phyloP scores from a whole-genome alignment of 805 yeast species.

The Yamadazyma takamatsuzukensis region DNA sequence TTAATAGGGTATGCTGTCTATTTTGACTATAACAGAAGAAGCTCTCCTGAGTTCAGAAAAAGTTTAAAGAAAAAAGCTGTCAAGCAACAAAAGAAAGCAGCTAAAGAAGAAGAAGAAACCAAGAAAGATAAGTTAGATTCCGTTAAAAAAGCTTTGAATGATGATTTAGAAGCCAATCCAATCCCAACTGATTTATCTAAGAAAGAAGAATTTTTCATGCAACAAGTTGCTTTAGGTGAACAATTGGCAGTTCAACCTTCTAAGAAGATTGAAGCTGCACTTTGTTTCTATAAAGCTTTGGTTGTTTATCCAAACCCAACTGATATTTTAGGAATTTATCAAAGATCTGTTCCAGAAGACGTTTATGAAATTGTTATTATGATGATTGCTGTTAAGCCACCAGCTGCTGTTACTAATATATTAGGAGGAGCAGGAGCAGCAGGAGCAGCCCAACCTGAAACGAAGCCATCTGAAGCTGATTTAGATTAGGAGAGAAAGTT shows the following conservation, averaged over 20 bases:
- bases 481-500: too few relatives aligned
- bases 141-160: constrained; percentile 58
- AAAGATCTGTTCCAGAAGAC: constrained; percentile 78
- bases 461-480: constrained; percentile 29
- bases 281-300: constrained; percentile 89
- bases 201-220: constrained; percentile 77
- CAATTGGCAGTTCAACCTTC: constrained; percentile 64
- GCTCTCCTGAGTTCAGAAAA: constrained; percentile 76
- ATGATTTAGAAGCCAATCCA: constrained; percentile 68
- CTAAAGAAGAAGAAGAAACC: constrained; percentile 52
- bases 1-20: constrained; percentile 73
- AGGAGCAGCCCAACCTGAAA: constrained; percentile 5
- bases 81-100: constrained; percentile 56
- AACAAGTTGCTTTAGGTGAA: constrained; percentile 83
- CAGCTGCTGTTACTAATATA: constrained; percentile 68
- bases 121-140: constrained; percentile 58
- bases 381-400: constrained; percentile 90
- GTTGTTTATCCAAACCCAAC: constrained; percentile 93
- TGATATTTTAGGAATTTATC: constrained; percentile 84
- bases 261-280: constrained; percentile 77
- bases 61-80: constrained; percentile 60
- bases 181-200: constrained; percentile 65
- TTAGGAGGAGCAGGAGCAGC: constrained; percentile 39
- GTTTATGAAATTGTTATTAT: constrained; percentile 79
- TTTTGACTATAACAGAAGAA: constrained; percentile 91